Evolutionary conservation across 164 flowering plant species (phyloP).

Genomic region (Houttuynia cordata): DNA sequence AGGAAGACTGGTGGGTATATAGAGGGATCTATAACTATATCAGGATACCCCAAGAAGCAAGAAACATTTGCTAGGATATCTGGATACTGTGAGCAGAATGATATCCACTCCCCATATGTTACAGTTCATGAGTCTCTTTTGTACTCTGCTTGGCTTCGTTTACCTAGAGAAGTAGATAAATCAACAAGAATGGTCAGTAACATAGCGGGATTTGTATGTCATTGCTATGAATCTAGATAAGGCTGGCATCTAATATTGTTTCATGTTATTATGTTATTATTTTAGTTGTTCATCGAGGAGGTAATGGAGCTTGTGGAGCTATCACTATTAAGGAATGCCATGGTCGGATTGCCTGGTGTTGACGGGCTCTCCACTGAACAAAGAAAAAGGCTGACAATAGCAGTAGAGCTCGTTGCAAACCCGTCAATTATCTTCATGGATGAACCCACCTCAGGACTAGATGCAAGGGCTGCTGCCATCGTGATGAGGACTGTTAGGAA

Average conservation of each 20-base stretch:
- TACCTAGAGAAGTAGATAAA: constrained; percentile 26
- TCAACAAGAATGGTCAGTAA: constrained; percentile 24
- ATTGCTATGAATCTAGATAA: no score
- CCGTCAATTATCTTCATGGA: constrained; percentile 51
- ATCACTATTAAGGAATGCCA: constrained; percentile 18
- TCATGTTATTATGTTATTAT: background rate
- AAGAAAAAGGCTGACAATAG: constrained; percentile 41
- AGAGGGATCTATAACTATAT: constrained; percentile 30
- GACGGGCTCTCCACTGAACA: constrained; percentile 46
- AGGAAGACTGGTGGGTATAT: constrained; percentile 42
- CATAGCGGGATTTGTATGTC: background rate
- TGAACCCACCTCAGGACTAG: constrained; percentile 50
- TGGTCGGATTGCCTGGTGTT: constrained; percentile 41
- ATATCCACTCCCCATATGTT: constrained; percentile 46
- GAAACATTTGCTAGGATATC: constrained; percentile 42
- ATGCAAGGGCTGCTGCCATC: constrained; percentile 50
- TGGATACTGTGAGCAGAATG: constrained; percentile 46
- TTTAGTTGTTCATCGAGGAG: constrained; percentile 40
- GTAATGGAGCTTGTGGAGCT: constrained; percentile 48
- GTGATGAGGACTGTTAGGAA: constrained; percentile 50
- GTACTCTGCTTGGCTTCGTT: constrained; percentile 49
- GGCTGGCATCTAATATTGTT: no score
- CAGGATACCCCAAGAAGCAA: constrained; percentile 39
- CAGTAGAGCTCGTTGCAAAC: constrained; percentile 45
- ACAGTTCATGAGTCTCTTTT: constrained; percentile 36